Conservation (phyloP, 305 asterid genomes). For the Fraxinus greggii region DNA sequence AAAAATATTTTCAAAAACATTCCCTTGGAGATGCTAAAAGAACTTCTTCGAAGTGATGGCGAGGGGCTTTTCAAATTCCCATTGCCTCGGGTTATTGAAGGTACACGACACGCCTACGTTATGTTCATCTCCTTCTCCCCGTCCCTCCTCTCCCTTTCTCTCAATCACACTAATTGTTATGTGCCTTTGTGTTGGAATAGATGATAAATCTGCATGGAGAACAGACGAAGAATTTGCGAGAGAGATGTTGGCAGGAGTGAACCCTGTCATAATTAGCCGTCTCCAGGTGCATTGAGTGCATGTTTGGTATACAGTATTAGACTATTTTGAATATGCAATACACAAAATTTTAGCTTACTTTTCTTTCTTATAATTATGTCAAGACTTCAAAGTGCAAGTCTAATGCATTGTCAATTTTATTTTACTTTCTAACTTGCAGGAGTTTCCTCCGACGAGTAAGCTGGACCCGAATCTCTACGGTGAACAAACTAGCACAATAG, state of each 20-base stretch:
- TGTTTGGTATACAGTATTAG: neutral
- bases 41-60: slow-evolving; percentile 62
- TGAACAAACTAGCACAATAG: slow-evolving; percentile 58
- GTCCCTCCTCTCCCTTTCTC: slow-evolving; percentile 4
- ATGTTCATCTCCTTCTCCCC: neutral
- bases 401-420: neutral
- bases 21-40: slow-evolving; percentile 59
- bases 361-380: neutral
- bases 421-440: slow-evolving; percentile 38
- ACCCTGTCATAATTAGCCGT: slow-evolving; percentile 62
- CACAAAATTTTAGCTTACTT: neutral
- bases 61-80: slow-evolving; percentile 62
- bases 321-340: neutral
- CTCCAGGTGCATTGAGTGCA: slow-evolving; percentile 50
- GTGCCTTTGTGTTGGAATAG: slow-evolving; percentile 33
- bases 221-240: slow-evolving; percentile 85
- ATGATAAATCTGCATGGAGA: slow-evolving; percentile 75
- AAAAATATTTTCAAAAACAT: slow-evolving; percentile 39
- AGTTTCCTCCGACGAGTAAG: slow-evolving; percentile 81
- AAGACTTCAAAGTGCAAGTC: neutral
- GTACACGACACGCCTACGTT: slow-evolving; percentile 28
- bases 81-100: slow-evolving; percentile 67
- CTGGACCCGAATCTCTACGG: slow-evolving; percentile 62
- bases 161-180: neutral
- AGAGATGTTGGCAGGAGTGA: slow-evolving; percentile 80